Evolutionary conservation across 176 grass and related monocot genomes (phyloP).

Genomic region (Metroxylon sagu): DNA sequence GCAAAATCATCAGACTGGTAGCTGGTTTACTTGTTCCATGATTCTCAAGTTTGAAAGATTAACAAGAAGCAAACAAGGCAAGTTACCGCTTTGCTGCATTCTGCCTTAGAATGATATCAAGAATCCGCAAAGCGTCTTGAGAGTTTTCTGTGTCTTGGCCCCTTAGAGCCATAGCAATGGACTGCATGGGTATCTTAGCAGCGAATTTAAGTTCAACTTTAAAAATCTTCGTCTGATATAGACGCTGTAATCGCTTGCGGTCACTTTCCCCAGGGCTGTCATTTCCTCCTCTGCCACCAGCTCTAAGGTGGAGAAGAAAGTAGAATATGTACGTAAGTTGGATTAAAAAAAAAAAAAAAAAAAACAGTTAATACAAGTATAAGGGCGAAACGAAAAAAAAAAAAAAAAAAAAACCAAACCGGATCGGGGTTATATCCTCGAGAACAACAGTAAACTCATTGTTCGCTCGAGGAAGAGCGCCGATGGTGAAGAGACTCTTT

Average conservation of each 20-base stretch:
- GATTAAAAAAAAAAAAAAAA: not conserved
- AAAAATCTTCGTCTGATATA: conserved; percentile 56
- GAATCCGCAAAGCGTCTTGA: conserved; percentile 67
- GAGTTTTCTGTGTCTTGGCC: conserved; percentile 71
- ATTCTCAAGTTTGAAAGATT: too few species aligned
- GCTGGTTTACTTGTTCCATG: too few species aligned
- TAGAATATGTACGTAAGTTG: not conserved
- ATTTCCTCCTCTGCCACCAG: conserved; percentile 30
- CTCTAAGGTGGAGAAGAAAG: conserved; percentile 18
- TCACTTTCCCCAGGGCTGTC: conserved; percentile 45
- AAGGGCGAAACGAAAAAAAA: too few species aligned
- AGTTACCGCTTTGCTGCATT: conserved; percentile 67
- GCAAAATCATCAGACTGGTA: too few species aligned
- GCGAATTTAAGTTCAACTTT: conserved; percentile 65
- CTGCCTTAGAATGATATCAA: conserved; percentile 82
- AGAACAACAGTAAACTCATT: conserved; percentile 65
- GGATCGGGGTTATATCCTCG: conserved; percentile 57
- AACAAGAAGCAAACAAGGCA: not conserved
- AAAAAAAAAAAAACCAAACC: conserved; percentile 16
- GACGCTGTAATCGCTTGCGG: conserved; percentile 41
- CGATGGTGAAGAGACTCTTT: conserved; percentile 73
- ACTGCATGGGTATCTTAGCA: conserved; percentile 68
- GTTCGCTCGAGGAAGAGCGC: conserved; percentile 55
- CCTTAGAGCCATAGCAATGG: conserved; percentile 59
- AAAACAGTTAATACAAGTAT: not conserved